Conservation (phyloP, 768 basidiomycete species). For the Coprinopsis cinerea region DNA sequence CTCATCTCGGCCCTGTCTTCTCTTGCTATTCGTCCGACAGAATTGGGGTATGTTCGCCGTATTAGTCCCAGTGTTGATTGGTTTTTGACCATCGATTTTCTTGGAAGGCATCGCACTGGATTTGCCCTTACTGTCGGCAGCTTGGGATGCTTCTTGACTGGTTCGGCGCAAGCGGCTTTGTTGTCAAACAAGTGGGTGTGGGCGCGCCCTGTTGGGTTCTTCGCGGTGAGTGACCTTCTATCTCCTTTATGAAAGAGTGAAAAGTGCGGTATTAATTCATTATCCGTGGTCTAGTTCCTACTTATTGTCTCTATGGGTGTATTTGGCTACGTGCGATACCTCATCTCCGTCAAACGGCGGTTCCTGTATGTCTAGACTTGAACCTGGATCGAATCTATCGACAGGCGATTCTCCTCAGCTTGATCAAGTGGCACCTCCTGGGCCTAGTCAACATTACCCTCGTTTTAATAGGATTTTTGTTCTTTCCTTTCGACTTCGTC, state of each 20-base stretch:
- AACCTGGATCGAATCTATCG: not conserved
- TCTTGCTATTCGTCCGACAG: constrained; percentile 25
- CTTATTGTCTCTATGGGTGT: not conserved
- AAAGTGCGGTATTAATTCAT: not conserved
- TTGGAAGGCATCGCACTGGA: constrained; percentile 33
- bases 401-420: not conserved
- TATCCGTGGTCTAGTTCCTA: not conserved
- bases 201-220: constrained; percentile 28
- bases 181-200: constrained; percentile 25
- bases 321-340: not conserved
- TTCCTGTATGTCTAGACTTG: not conserved
- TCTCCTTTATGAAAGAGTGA: not conserved
- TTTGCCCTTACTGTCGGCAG: constrained; percentile 28
- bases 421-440: not conserved
- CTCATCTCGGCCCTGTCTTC: constrained; percentile 24
- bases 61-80: not conserved
- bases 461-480: not conserved
- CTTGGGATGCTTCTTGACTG: constrained; percentile 27
- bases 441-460: not conserved
- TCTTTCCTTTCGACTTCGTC: not conserved
- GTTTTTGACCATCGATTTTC: not conserved
- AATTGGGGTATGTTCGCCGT: constrained; percentile 27
- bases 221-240: constrained; percentile 23
- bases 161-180: constrained; percentile 31
- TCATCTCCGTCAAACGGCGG: not conserved